A percentile compares a stretch with the other conserved stretches of the same genome.
Conservation (phyloP, 116 monocot species). For the Cymodocea nodosa region DNA sequence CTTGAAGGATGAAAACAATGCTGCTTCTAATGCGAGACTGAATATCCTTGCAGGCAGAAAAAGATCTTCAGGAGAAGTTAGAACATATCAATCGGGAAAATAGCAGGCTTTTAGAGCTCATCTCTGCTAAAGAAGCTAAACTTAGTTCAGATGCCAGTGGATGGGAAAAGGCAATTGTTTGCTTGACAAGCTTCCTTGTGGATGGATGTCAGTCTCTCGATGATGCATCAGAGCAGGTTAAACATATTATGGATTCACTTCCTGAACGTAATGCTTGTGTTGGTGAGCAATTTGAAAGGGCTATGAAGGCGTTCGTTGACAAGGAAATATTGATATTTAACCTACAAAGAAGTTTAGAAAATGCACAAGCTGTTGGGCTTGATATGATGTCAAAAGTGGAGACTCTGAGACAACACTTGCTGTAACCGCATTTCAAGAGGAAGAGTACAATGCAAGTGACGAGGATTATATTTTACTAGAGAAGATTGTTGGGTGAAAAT, state of each 20-base stretch:
- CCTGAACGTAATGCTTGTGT: slow-evolving; percentile 24
- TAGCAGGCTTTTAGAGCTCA: slow-evolving; percentile 19
- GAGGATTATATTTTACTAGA: slow-evolving; percentile 16
- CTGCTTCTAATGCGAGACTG: slow-evolving; percentile 2
- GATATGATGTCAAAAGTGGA: slow-evolving; percentile 45
- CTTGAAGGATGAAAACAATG: background rate
- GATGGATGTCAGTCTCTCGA: slow-evolving; percentile 55
- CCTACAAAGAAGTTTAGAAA: slow-evolving; percentile 39
- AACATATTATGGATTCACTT: slow-evolving; percentile 35
- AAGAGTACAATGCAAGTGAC: slow-evolving; percentile 20
- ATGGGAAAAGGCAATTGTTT: slow-evolving; percentile 61
- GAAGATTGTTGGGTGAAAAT: slow-evolving; percentile 15
- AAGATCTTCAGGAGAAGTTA: slow-evolving; percentile 25
- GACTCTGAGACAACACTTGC: slow-evolving; percentile 44
- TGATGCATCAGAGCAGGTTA: slow-evolving; percentile 50
- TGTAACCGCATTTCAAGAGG: slow-evolving; percentile 34
- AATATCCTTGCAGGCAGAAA: slow-evolving; percentile 8
- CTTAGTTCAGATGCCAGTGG: slow-evolving; percentile 22
- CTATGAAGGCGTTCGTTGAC: slow-evolving; percentile 37
- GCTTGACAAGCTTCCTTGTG: slow-evolving; percentile 47
- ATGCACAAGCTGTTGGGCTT: slow-evolving; percentile 33
- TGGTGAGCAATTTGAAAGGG: slow-evolving; percentile 43
- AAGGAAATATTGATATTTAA: slow-evolving; percentile 42
- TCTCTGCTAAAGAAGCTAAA: slow-evolving; percentile 33
- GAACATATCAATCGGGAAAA: slow-evolving; percentile 27